Evolutionary conservation across 441 rosid genomes (phyloP).

Genomic region (Pelargonium cotyledonis): DNA sequence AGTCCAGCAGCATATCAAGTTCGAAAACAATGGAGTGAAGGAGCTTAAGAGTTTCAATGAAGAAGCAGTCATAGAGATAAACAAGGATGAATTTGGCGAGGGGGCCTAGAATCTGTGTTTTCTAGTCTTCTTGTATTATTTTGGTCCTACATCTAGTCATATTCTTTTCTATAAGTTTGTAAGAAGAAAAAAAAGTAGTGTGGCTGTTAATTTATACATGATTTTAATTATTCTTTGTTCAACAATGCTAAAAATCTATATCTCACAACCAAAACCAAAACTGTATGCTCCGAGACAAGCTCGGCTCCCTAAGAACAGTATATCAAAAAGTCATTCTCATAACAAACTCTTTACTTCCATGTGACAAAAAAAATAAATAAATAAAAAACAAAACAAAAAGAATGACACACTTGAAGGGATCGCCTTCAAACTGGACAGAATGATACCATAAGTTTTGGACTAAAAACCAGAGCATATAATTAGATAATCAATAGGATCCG

Average conservation of each 20-base stretch:
- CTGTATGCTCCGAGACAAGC: too few relatives aligned
- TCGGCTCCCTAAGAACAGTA: too few relatives aligned
- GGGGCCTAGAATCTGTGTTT: not conserved
- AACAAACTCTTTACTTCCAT: too few relatives aligned
- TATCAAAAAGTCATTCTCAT: too few relatives aligned
- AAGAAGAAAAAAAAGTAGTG: not conserved
- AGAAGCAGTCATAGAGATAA: slow-evolving; percentile 15
- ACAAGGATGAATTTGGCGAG: slow-evolving; percentile 2
- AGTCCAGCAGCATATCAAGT: slow-evolving; percentile 26
- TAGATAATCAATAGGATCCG: not conserved
- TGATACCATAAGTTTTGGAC: not conserved
- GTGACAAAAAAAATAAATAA: too few relatives aligned
- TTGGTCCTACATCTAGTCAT: not conserved
- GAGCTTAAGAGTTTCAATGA: slow-evolving; percentile 26
- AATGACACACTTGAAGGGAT: too few relatives aligned
- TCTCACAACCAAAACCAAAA: too few relatives aligned
- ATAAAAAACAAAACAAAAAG: too few relatives aligned
- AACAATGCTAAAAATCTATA: too few relatives aligned
- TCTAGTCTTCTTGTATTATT: not conserved
- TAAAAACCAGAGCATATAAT: not conserved
- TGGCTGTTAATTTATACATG: not conserved
- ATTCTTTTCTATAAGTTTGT: not conserved
- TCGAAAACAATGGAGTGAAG: slow-evolving; percentile 19
- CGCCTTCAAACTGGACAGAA: not conserved
- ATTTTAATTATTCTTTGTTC: not conserved